Evolutionary conservation across 2,329 filamentous ascomycete species (phyloP).

Genomic region (Neobulgaria alba): DNA sequence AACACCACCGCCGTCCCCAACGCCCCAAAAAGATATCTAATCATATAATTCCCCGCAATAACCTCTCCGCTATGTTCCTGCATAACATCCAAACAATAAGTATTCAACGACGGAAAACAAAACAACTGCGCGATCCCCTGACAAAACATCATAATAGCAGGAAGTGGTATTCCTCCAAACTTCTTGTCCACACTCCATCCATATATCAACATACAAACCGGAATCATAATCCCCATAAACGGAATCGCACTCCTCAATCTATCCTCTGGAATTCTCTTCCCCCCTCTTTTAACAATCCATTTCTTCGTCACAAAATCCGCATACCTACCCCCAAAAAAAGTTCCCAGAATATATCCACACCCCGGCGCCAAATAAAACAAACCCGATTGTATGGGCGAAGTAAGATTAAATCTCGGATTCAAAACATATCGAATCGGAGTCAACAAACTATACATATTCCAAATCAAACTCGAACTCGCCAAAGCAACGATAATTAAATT

Average conservation of each 20-base stretch:
- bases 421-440: constrained; percentile 65
- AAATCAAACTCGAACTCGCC: constrained; percentile 55
- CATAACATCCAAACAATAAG: constrained; percentile 79
- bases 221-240: constrained; percentile 49
- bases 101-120: constrained; percentile 68
- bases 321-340: constrained; percentile 63
- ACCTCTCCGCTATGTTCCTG: constrained; percentile 62
- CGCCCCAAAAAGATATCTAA: constrained; percentile 68
- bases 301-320: constrained; percentile 58
- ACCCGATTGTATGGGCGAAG: constrained; percentile 56
- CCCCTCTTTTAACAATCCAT: constrained; percentile 51
- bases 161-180: constrained; percentile 47
- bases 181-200: constrained; percentile 49
- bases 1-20: constrained; percentile 62
- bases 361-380: constrained; percentile 70
- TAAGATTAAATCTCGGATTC: constrained; percentile 64
- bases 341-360: constrained; percentile 59
- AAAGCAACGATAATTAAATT: constrained; percentile 57
- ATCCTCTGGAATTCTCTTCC: constrained; percentile 58
- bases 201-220: constrained; percentile 58
- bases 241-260: constrained; percentile 50
- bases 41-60: constrained; percentile 71
- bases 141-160: constrained; percentile 64
- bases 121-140: constrained; percentile 69
- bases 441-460: constrained; percentile 66